phyloP scores from a whole-genome alignment of 2,329 filamentous ascomycete species.

The Pseudocercospora cruenta region DNA sequence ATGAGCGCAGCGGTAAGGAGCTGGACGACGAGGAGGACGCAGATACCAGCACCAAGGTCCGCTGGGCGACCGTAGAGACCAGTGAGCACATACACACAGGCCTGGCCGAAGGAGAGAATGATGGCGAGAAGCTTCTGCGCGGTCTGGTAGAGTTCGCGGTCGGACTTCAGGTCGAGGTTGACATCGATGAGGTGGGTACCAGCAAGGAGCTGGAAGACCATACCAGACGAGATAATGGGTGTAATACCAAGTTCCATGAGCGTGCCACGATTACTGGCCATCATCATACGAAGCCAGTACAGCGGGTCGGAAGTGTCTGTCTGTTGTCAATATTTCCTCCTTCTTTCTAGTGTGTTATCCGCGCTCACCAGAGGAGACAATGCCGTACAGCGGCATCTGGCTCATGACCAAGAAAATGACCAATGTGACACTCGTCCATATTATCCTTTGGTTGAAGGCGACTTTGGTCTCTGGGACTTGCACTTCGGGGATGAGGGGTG shows the following conservation, averaged over 20 bases:
- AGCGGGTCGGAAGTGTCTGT: constrained; percentile 85
- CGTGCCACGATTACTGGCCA: constrained; percentile 81
- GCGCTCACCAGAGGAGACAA: constrained; percentile 76
- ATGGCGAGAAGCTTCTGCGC: constrained; percentile 97
- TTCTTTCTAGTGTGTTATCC: constrained; percentile 11
- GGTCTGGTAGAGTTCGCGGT: constrained; percentile 99
- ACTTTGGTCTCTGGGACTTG: constrained; percentile 98
- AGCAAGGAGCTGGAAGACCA: constrained; percentile 99
- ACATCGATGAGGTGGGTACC: constrained; percentile 99
- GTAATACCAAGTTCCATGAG: constrained; percentile 63
- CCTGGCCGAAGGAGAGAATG: constrained; percentile 95
- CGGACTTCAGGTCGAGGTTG: constrained; percentile 99
- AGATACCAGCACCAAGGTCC: constrained; percentile 95
- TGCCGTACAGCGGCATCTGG: constrained; percentile 97
- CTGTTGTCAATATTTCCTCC: constrained; percentile 19
- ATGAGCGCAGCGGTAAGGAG: constrained; percentile 96
- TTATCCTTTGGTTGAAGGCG: constrained; percentile 84
- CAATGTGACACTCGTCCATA: constrained; percentile 68
- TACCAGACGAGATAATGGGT: constrained; percentile 98
- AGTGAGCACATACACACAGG: constrained; percentile 97
- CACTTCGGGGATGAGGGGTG: constrained; percentile 99
- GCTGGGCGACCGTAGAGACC: constrained; percentile 96
- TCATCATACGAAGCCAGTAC: constrained; percentile 99
- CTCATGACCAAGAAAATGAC: constrained; percentile 99
- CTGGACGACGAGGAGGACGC: constrained; percentile 97